Evolutionary conservation across 2,329 filamentous ascomycete genomes (phyloP).

Genomic region (Colletotrichum eremochloae): DNA sequence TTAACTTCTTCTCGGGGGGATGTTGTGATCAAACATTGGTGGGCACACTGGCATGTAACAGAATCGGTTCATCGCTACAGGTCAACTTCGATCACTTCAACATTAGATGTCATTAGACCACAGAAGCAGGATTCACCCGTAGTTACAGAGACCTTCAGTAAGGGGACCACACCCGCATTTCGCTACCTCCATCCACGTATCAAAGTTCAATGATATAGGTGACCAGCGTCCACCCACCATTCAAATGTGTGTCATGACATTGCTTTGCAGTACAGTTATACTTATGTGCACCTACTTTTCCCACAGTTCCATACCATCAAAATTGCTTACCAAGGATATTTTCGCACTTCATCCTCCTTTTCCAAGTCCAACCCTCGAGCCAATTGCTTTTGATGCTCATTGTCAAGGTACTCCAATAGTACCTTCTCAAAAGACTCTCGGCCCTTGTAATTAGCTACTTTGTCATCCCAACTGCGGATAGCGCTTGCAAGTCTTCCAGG

Average conservation of each 20-base stretch:
- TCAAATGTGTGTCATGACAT: neutral
- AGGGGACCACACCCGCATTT: neutral
- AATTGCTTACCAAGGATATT: constrained; percentile 69
- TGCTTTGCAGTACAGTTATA: neutral
- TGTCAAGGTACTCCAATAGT: constrained; percentile 81
- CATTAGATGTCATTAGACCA: neutral
- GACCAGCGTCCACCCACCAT: neutral
- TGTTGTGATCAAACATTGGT: constrained; percentile 28
- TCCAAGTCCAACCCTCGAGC: constrained; percentile 73
- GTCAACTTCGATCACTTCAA: constrained; percentile 39
- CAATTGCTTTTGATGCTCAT: constrained; percentile 80
- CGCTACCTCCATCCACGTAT: neutral
- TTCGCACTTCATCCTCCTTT: constrained; percentile 69
- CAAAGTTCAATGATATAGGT: neutral
- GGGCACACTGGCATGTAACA: constrained; percentile 20
- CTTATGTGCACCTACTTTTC: too few relatives aligned
- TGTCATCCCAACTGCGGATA: constrained; percentile 83
- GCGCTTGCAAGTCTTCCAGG: constrained; percentile 83
- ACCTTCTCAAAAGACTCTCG: constrained; percentile 80
- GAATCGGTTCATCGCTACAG: constrained; percentile 18
- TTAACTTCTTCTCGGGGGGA: constrained; percentile 31
- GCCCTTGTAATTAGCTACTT: constrained; percentile 84
- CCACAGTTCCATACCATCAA: too few relatives aligned
- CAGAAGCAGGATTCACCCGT: too few relatives aligned
- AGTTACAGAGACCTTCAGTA: neutral